Conservation (phyloP, 768 basidiomycete species). For the Auricularia auricula-judae region DNA sequence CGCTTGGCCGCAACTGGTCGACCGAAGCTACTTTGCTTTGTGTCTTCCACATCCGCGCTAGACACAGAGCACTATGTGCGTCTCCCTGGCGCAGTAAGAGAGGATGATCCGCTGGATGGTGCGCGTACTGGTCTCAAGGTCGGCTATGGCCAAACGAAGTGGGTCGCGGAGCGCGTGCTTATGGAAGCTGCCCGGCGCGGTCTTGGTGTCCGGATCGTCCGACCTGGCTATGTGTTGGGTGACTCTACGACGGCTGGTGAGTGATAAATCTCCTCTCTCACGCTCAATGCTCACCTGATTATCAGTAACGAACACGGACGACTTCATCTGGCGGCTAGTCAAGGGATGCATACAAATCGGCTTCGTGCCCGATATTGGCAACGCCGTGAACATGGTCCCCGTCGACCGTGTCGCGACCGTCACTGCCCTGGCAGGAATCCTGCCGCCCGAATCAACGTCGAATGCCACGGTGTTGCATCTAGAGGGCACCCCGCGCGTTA, state of each 20-base stretch:
- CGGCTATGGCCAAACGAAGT: slow-evolving; percentile 96
- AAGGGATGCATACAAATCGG: slow-evolving; percentile 99
- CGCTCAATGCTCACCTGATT: neutral
- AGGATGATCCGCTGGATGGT: slow-evolving; percentile 81
- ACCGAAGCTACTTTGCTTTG: slow-evolving; percentile 76
- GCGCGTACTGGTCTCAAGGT: slow-evolving; percentile 65
- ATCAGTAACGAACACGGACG: slow-evolving; percentile 94
- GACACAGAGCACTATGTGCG: slow-evolving; percentile 87
- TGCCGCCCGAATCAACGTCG: slow-evolving; percentile 31
- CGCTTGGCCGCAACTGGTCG: slow-evolving; percentile 64
- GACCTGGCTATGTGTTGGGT: slow-evolving; percentile 94
- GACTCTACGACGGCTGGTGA: slow-evolving; percentile 78
- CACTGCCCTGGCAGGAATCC: slow-evolving; percentile 59
- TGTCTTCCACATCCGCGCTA: slow-evolving; percentile 91
- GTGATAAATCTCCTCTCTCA: slow-evolving; percentile 14
- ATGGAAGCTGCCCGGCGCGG: slow-evolving; percentile 87
- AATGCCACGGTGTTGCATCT: slow-evolving; percentile 61
- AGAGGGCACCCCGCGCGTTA: slow-evolving; percentile 74
- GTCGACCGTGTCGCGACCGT: slow-evolving; percentile 92
- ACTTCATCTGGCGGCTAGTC: slow-evolving; percentile 96
- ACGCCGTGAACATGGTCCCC: slow-evolving; percentile 96
- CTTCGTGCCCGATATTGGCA: slow-evolving; percentile 92
- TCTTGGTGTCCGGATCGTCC: slow-evolving; percentile 71
- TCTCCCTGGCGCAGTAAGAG: slow-evolving; percentile 77
- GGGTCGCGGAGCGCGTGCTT: slow-evolving; percentile 93